Evolutionary conservation across 140 eudicot species (phyloP).

Genomic region (Anethum foeniculum): DNA sequence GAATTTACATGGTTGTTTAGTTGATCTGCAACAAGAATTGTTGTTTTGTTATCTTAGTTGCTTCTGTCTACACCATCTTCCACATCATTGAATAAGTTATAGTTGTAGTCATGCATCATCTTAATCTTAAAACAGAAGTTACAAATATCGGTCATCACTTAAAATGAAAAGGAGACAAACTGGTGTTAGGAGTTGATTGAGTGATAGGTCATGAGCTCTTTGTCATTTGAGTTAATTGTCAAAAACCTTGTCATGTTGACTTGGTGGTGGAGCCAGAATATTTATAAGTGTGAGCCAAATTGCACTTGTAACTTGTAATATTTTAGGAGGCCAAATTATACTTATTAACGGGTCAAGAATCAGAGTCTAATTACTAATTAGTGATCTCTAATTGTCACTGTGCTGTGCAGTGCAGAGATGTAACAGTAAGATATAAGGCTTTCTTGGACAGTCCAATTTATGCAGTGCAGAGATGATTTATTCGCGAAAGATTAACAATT

Average conservation of each 20-base stretch:
- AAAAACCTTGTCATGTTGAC: background rate
- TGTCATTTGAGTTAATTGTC: background rate
- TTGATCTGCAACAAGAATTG: background rate
- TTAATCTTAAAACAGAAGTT: background rate
- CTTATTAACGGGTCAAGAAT: background rate
- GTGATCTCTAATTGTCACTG: background rate
- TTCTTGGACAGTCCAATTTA: too few species aligned
- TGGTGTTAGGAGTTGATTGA: background rate
- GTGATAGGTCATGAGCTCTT: background rate
- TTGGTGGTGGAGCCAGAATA: background rate
- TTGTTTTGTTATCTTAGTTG: background rate
- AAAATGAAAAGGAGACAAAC: background rate
- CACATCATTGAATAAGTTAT: background rate
- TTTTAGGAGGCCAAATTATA: background rate
- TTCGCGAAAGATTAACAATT: too few species aligned
- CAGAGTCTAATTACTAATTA: background rate
- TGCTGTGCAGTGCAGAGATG: too few species aligned
- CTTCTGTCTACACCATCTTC: background rate
- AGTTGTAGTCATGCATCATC: background rate
- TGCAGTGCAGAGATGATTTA: too few species aligned
- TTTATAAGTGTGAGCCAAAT: background rate
- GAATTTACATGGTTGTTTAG: background rate
- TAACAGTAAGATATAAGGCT: too few species aligned
- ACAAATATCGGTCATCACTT: background rate
- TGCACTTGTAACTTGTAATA: background rate